Conservation (phyloP, 2,329 filamentous ascomycete genomes). For the Cercospora zeina region DNA sequence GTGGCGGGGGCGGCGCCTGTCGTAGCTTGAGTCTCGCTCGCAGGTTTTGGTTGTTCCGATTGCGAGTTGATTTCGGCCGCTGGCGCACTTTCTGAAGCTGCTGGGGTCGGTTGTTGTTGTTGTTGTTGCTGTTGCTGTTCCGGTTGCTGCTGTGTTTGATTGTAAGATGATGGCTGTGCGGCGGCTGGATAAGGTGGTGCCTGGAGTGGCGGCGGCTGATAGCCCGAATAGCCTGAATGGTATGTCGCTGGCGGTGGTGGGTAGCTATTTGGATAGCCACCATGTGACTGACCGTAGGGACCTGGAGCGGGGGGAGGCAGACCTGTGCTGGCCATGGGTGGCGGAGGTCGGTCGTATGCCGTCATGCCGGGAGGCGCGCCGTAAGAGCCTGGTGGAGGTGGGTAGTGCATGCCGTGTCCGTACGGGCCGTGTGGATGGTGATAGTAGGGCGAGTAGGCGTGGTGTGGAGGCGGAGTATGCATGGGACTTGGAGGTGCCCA, state of each 20-base stretch:
- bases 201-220: constrained; percentile 30
- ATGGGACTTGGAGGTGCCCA: constrained; percentile 48
- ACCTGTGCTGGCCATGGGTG: constrained; percentile 40
- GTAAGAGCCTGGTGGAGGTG: constrained; percentile 36
- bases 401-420: constrained; percentile 39
- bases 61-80: constrained; percentile 39
- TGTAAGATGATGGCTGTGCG: constrained; percentile 18
- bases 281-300: constrained; percentile 38
- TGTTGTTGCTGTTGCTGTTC: constrained; percentile 27
- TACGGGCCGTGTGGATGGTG: constrained; percentile 36
- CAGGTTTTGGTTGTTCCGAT: constrained; percentile 30
- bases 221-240: constrained; percentile 22
- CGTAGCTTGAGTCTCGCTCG: constrained; percentile 43
- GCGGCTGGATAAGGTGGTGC: constrained; percentile 26
- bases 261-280: constrained; percentile 30
- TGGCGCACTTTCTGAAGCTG: constrained; percentile 18
- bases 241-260: constrained; percentile 32
- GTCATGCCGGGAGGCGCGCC: constrained; percentile 34
- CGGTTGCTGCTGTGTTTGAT: constrained; percentile 19
- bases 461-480: constrained; percentile 43
- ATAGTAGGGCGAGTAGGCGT: constrained; percentile 41
- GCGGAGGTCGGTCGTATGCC: constrained; percentile 45
- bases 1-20: constrained; percentile 37
- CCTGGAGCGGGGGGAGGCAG: constrained; percentile 43
- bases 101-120: constrained; percentile 23